A percentile compares a stretch with the other conserved stretches of the same genome.
These are phyloP conservation scores for Coniochaeta sp. DNA, from an alignment of 2,329 filamentous ascomycete species.

Conservation along the genomic window DNA sequence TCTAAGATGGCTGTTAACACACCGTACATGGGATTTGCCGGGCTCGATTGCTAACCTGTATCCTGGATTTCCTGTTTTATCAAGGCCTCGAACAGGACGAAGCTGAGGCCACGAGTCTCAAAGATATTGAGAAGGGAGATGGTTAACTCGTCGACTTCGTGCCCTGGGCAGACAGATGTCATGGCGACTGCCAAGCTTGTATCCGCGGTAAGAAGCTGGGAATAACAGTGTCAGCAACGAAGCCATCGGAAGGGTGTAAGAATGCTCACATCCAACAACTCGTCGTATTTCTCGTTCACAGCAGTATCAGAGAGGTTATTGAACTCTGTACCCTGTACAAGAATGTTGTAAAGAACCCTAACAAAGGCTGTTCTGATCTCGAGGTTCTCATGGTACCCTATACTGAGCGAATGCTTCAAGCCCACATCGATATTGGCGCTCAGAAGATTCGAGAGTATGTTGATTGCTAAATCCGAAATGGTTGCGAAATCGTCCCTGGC, in stretches of 20 bases:
- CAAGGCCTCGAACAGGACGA: slow-evolving; percentile 57
- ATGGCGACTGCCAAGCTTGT: slow-evolving; percentile 57
- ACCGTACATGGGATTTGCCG: not conserved
- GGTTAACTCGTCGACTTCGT: slow-evolving; percentile 62
- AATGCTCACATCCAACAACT: slow-evolving; percentile 47
- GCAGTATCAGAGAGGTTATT: slow-evolving; percentile 61
- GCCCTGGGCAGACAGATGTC: slow-evolving; percentile 58
- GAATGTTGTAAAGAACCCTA: slow-evolving; percentile 62
- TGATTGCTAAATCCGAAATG: slow-evolving; percentile 57
- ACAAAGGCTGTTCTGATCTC: slow-evolving; percentile 65
- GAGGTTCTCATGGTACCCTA: slow-evolving; percentile 64
- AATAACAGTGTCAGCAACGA: not conserved
- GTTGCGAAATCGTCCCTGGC: slow-evolving; percentile 47
- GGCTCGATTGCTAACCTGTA: slow-evolving; percentile 35
- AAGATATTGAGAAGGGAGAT: slow-evolving; percentile 64
- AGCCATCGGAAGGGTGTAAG: not conserved
- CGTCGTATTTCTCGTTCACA: slow-evolving; percentile 62
- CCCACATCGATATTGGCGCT: slow-evolving; percentile 68
- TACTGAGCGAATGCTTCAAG: slow-evolving; percentile 61
- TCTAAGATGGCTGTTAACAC: slow-evolving; percentile 30
- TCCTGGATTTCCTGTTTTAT: slow-evolving; percentile 64
- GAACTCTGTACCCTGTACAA: slow-evolving; percentile 66
- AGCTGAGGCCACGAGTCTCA: slow-evolving; percentile 56
- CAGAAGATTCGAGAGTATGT: slow-evolving; percentile 60
- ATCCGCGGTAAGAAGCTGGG: slow-evolving; percentile 53